These are phyloP conservation scores for Xerocomus potaroensis DNA, from an alignment of 768 basidiomycete genomes.

Conservation along the genomic window DNA sequence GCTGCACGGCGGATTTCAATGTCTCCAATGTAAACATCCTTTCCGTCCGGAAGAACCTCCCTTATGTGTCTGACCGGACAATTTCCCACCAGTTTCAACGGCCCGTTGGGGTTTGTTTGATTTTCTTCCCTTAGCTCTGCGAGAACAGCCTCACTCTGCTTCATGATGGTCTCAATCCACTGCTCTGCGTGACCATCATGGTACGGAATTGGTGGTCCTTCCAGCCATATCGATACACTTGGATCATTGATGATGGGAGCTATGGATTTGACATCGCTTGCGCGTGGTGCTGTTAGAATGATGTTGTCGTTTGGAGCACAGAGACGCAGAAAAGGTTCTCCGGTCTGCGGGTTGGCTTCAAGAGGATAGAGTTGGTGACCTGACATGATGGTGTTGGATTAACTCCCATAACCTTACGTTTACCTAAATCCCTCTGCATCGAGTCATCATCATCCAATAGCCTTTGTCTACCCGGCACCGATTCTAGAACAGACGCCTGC, in stretches of 20 bases:
- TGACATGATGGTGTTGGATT: constrained; percentile 13
- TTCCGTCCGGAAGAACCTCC: constrained; percentile 52
- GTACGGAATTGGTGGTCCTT: constrained; percentile 54
- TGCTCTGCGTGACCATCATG: constrained; percentile 34
- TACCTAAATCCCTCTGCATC: neutral
- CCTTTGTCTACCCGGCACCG: neutral
- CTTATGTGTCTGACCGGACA: constrained; percentile 51
- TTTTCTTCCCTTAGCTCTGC: constrained; percentile 18
- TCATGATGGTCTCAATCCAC: constrained; percentile 31
- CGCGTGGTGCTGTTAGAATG: constrained; percentile 56
- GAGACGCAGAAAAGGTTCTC: constrained; percentile 55
- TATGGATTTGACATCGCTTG: constrained; percentile 37
- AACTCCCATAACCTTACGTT: neutral
- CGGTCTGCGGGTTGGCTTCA: constrained; percentile 37
- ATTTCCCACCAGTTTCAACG: constrained; percentile 33
- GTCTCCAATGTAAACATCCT: constrained; percentile 49
- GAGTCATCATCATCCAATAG: neutral
- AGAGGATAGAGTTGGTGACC: constrained; percentile 34
- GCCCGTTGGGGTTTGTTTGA: constrained; percentile 14
- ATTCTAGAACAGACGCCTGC: neutral
- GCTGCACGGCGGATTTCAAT: constrained; percentile 21
- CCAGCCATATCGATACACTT: constrained; percentile 41
- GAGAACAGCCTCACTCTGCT: constrained; percentile 20
- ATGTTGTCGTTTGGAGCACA: constrained; percentile 47
- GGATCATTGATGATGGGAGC: constrained; percentile 47